Percentiles rank a stretch among this genome's conserved stretches.
Evolutionary conservation across 2,329 filamentous ascomycete species (phyloP).

Genomic region (Cordyceps militaris): DNA sequence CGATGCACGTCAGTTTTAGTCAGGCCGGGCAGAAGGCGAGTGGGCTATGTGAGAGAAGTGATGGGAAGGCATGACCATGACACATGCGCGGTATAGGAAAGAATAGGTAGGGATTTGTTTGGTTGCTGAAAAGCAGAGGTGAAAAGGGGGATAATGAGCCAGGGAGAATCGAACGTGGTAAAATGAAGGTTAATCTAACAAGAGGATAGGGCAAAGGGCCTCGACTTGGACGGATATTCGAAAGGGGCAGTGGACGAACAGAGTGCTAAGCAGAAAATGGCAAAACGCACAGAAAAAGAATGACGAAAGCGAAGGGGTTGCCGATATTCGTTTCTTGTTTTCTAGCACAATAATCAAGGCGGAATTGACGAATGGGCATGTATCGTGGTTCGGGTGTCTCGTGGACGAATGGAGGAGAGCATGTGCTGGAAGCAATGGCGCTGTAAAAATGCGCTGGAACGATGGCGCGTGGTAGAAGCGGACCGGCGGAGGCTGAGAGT

Average conservation of each 20-base stretch:
- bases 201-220: background rate
- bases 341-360: background rate
- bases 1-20: conserved; percentile 12
- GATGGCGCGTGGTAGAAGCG: too few species aligned
- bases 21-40: background rate
- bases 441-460: background rate
- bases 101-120: background rate
- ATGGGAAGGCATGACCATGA: background rate
- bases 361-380: background rate
- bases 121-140: background rate
- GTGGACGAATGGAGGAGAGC: conserved; percentile 5
- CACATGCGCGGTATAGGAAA: background rate
- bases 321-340: background rate
- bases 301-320: background rate
- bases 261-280: background rate
- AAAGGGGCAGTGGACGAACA: background rate
- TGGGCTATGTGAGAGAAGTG: background rate
- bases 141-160: background rate
- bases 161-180: background rate
- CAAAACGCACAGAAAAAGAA: background rate
- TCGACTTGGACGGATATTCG: background rate
- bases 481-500: too few species aligned
- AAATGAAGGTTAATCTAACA: conserved; percentile 1
- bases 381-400: background rate
- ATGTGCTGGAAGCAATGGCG: conserved; percentile 1